phyloP scores from a whole-genome alignment of 1,284 basidiomycete genomes.

The Cutaneotrichosporon sp. region DNA sequence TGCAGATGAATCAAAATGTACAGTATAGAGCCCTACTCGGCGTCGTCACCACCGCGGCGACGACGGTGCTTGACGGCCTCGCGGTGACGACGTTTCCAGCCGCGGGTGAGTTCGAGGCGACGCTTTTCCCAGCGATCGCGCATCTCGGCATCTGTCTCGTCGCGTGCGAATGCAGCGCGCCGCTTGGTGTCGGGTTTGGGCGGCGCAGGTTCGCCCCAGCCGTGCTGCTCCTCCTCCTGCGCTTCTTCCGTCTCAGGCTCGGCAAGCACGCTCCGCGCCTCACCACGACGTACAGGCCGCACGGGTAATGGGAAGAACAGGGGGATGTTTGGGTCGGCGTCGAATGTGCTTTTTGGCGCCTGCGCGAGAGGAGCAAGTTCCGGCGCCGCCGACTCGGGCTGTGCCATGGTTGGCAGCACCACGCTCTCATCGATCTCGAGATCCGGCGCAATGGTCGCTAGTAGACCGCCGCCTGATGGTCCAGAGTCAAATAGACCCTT shows the following conservation, averaged over 20 bases:
- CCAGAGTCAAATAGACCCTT: constrained; percentile 37
- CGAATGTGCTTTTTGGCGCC: constrained; percentile 29
- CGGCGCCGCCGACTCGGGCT: constrained; percentile 3
- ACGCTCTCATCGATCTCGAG: constrained; percentile 44
- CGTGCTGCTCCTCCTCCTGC: constrained; percentile 14
- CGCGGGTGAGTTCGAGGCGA: constrained; percentile 64
- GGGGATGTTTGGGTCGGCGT: constrained; percentile 30
- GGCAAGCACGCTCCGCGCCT: constrained; percentile 16
- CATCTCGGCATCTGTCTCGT: constrained; percentile 52
- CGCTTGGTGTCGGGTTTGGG: neutral
- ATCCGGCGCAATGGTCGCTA: constrained; percentile 36
- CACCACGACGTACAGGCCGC: constrained; percentile 15
- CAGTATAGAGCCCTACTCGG: constrained; percentile 5
- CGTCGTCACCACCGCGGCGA: constrained; percentile 54
- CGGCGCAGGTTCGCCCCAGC: neutral
- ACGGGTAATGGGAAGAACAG: constrained; percentile 38
- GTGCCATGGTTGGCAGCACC: constrained; percentile 22
- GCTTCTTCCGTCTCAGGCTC: constrained; percentile 2
- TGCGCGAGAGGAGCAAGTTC: constrained; percentile 9
- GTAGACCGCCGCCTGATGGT: constrained; percentile 7
- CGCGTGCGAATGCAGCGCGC: constrained; percentile 22
- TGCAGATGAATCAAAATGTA: too few species aligned
- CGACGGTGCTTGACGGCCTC: constrained; percentile 68
- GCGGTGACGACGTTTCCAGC: constrained; percentile 71
- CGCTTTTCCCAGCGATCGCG: constrained; percentile 64